These are phyloP conservation scores for Leavenworthia alabamica DNA, from an alignment of 345 rosid genomes.

Conservation along the genomic window DNA sequence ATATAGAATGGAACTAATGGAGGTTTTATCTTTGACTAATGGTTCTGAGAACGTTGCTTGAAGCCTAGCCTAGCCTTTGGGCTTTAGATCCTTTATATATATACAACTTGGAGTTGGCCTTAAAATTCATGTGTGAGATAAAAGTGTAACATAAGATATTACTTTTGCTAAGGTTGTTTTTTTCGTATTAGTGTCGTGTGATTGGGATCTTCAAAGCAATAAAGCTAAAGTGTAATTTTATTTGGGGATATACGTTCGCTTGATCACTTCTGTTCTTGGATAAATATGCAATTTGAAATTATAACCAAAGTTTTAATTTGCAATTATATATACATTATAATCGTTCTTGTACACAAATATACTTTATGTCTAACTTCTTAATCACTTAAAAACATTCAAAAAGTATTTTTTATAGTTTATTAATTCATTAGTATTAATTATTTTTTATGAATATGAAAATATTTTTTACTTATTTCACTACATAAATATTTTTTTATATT, in stretches of 20 bases:
- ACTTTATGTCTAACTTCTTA: no score
- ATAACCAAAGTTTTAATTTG: background rate
- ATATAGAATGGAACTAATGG: conserved; percentile 73
- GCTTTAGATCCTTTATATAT: background rate
- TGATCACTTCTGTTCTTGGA: background rate
- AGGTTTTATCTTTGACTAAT: conserved; percentile 57
- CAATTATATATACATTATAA: no score
- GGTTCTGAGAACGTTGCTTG: conserved; percentile 30
- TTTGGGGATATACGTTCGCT: background rate
- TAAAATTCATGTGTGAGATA: background rate
- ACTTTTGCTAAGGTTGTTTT: background rate
- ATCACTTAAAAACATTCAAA: no score
- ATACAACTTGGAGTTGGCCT: conserved; percentile 6
- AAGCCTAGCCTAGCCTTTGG: background rate
- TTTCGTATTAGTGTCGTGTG: background rate
- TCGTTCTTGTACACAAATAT: no score
- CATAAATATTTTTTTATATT: no score
- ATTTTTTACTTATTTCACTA: no score
- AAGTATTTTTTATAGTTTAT: no score
- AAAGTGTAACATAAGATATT: conserved; percentile 3
- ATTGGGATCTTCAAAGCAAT: conserved; percentile 17
- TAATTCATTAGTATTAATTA: no score
- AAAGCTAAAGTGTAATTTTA: conserved; percentile 23
- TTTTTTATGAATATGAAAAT: no score
- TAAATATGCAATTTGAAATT: background rate